These are phyloP conservation scores for Croton laevigatus DNA, from an alignment of 441 rosid genomes.

Conservation along the genomic window DNA sequence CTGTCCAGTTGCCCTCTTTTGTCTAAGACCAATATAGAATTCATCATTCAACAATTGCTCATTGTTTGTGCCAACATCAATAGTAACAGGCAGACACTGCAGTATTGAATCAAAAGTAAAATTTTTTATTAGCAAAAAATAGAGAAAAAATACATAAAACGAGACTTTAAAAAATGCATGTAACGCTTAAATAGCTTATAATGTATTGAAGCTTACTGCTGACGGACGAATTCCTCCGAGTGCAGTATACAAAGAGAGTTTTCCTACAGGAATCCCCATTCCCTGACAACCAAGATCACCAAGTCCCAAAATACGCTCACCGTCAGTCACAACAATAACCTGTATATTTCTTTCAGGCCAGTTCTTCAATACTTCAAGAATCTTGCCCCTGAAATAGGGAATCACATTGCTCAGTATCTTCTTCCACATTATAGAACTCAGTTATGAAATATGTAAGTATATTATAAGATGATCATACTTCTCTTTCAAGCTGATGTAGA, in stretches of 20 bases:
- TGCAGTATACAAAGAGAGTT: slow-evolving; percentile 82
- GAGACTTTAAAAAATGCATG: background rate
- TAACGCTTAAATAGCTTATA: background rate
- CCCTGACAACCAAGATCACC: slow-evolving; percentile 99
- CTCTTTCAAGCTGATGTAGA: slow-evolving; percentile 88
- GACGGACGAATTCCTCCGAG: slow-evolving; percentile 91
- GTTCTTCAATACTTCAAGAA: slow-evolving; percentile 82
- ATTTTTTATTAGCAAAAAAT: slow-evolving; percentile 10
- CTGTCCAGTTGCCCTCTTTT: slow-evolving; percentile 78
- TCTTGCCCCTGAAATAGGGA: slow-evolving; percentile 55
- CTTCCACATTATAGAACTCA: slow-evolving; percentile 10
- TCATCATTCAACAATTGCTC: slow-evolving; percentile 72
- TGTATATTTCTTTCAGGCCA: slow-evolving; percentile 90
- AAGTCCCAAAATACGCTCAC: slow-evolving; percentile 84
- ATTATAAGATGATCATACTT: slow-evolving; percentile 41
- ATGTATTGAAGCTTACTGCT: slow-evolving; percentile 46
- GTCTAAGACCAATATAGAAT: slow-evolving; percentile 80
- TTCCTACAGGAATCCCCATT: slow-evolving; percentile 99
- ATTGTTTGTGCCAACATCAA: slow-evolving; percentile 94
- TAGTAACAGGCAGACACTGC: slow-evolving; percentile 87
- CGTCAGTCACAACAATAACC: slow-evolving; percentile 93
- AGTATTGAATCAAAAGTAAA: slow-evolving; percentile 4
- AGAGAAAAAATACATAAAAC: background rate
- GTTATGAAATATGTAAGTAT: slow-evolving; percentile 7
- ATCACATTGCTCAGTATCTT: slow-evolving; percentile 18